Conservation (phyloP, 2,329 filamentous ascomycete genomes). For the Ceratocystis cacaofunesta region DNA sequence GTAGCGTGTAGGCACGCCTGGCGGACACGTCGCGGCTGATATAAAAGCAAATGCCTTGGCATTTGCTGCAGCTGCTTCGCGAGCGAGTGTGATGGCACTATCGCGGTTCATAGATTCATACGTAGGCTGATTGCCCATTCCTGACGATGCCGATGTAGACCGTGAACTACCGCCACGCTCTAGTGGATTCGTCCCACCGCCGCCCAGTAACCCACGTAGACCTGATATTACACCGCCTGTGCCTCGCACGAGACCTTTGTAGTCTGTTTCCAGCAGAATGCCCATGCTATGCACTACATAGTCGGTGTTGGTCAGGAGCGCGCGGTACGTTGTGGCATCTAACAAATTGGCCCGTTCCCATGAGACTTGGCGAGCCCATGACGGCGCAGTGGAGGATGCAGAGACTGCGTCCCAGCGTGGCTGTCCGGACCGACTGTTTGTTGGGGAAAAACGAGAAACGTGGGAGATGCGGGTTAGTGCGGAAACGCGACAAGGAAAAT, state of each 20-base stretch:
- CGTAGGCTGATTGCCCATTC: conserved; percentile 41
- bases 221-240: conserved; percentile 68
- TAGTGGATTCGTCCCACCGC: conserved; percentile 45
- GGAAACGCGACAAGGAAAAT: too few relatives aligned
- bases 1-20: conserved; percentile 71
- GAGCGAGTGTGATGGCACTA: conserved; percentile 66
- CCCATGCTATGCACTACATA: conserved; percentile 92
- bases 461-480: conserved; percentile 2
- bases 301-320: conserved; percentile 60
- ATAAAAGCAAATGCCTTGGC: conserved; percentile 70
- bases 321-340: conserved; percentile 61
- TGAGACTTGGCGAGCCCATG: conserved; percentile 68
- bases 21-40: conserved; percentile 73
- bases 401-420: conserved; percentile 72
- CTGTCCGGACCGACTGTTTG: conserved; percentile 66
- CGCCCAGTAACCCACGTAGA: conserved; percentile 56
- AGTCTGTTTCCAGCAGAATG: conserved; percentile 91
- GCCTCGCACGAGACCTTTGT: conserved; percentile 81
- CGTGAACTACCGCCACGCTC: conserved; percentile 27
- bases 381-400: conserved; percentile 51
- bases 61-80: conserved; percentile 51
- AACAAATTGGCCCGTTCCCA: conserved; percentile 88
- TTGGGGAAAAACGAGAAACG: conserved; percentile 17
- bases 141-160: not conserved
- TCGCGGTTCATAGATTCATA: conserved; percentile 98